Base-by-base conservation (phyloP, 2,329 filamentous ascomycete species). In the Alternaria brassicae region DNA sequence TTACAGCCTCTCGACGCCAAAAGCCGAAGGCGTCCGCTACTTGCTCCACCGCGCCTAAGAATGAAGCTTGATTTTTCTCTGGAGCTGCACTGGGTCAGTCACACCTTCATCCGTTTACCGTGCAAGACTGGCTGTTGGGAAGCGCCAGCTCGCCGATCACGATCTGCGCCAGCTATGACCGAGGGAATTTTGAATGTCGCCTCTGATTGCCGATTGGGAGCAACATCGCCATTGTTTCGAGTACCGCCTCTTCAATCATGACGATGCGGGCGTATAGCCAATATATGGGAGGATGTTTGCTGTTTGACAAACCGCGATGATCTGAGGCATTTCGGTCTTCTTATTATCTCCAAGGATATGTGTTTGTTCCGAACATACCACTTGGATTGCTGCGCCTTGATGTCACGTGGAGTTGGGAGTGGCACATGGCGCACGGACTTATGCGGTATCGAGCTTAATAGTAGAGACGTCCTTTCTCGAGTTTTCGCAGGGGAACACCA, bases 401-500 rank as follows among this genome's bases (percentile, higher is more conserved):
- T 8, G 39, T 8, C 17, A 32, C 17, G 23, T 44, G 40, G 23
- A 42, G 21, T 4, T 15, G 5, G 37, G 37, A 12, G 25, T 37
- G 30, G 49, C n/a, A n/a, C 37, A 23, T 10, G 23, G 4, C 8
- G 23, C 13, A 23, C n/a, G 9, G 21, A 27, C 13, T n/a, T 23
- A 19, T 28, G 27, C 53, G 50, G n/a, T 34, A 32, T 36, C 45
- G 23, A 21, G n/a, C 19, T 71, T 51, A 74, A 45, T 28, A 54
- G 47, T 75, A 73, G 2, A 74, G 65, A 12, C 72, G 68, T 8
- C 63, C 72, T 57, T 67, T 49, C 34, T 76, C 72, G 8, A 76
- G 42, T 40, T 70, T 70, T 2, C 70, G 65, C 13, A 72, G 2
- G 2, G 72, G 68, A 5, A 69, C 66, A 1, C 73, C 73, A 0